These are phyloP conservation scores for Populus alba DNA, from an alignment of 345 rosid genomes.

Conservation along the genomic window DNA sequence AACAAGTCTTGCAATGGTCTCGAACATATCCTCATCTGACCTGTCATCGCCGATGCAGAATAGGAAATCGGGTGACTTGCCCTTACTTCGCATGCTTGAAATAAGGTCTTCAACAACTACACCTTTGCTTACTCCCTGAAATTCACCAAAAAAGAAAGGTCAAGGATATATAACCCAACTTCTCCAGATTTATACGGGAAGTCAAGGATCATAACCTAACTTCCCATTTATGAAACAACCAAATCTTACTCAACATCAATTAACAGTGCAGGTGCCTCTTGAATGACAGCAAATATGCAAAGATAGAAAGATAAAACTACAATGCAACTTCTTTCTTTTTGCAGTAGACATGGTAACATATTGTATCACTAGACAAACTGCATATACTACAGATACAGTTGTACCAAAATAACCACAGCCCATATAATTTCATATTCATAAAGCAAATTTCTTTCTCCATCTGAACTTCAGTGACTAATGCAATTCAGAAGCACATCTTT, in stretches of 20 bases:
- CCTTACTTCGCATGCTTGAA: conserved; percentile 45
- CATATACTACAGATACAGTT: neutral
- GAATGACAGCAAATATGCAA: neutral
- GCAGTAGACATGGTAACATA: neutral
- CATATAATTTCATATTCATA: neutral
- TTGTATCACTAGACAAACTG: neutral
- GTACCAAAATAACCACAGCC: neutral
- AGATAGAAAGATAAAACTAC: neutral
- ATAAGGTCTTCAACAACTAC: conserved; percentile 58
- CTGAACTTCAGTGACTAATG: neutral
- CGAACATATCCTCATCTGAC: conserved; percentile 89
- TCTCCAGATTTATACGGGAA: neutral
- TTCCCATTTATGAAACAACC: neutral
- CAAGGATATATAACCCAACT: neutral
- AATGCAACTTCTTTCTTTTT: neutral
- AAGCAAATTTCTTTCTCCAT: neutral
- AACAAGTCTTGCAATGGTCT: conserved; percentile 41
- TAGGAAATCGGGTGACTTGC: conserved; percentile 62
- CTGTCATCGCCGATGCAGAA: conserved; percentile 81
- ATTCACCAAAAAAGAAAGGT: conserved; percentile 6
- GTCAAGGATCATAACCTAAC: neutral
- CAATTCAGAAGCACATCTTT: neutral
- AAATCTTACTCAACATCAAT: neutral
- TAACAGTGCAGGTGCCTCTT: neutral
- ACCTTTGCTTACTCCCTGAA: conserved; percentile 80